Evolutionary conservation across 768 basidiomycete genomes (phyloP), one percentile per base, ranked within the genome.

Genomic region (Amanita thiersii): DNA sequence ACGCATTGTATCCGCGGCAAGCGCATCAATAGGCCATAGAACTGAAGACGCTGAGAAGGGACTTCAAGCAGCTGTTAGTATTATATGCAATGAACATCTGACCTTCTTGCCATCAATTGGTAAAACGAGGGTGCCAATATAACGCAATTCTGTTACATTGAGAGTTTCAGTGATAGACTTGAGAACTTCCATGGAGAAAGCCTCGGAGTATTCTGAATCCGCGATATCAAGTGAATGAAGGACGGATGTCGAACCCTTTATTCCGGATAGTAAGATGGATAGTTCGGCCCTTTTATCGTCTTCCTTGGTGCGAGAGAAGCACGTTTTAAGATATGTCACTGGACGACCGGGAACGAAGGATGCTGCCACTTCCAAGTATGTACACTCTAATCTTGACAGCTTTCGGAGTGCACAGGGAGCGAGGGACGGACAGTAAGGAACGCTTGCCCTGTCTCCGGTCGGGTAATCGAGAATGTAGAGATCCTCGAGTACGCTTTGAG

Each of bases 61-160:
- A 40, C 14, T 26, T 38, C 9, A 37, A 39, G 17, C 29, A 48
- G 43, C 29, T 43, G 29, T 10, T 26, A 21, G 43, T 37, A 41
- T 37, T 26, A 32, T 41, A 26, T 23, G 42, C 39, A 26, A 34
- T 39, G n/a, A 35, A 37, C 38, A 34, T 39, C 66, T 47, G 45
- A 77, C 78, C 68, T 78, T 66, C 44, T 53, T 58, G 30, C 70
- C 79, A 28, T 67, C 66, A 14, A 82, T 61, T 5, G 81, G 81
- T 29, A 85, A 60, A 6, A 74, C 77, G 10, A 83, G 66, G 5
- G 78, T 80, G 12, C 81, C 81, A 39, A 82, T 58, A 54, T 82
- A 82, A 18, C 64, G 67, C 40, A 83, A 58, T 20, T 68, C 67
- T 11, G 44, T 44, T 21, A 61, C 62, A 15, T 55, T 60, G 11